A percentile compares a stretch with the other conserved stretches of the same genome.
These are phyloP conservation scores for Eutrema japonicum DNA, from an alignment of 345 rosid genomes.

Conservation along the genomic window DNA sequence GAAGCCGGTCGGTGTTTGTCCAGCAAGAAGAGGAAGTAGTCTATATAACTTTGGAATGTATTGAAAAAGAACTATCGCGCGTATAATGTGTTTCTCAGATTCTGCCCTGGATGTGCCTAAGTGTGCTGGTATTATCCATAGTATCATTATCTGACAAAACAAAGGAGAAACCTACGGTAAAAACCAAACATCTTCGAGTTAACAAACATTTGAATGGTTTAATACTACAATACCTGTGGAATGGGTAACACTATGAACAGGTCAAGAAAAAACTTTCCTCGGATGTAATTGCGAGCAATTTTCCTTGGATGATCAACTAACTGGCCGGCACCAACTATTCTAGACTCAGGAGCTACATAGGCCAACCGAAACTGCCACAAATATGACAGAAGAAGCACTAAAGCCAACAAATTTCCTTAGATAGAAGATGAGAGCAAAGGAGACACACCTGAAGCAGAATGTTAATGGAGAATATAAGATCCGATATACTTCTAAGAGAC, in stretches of 20 bases:
- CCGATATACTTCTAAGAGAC: conserved; percentile 60
- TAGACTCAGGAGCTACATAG: conserved; percentile 81
- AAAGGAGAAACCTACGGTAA: not conserved
- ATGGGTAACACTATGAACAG: conserved; percentile 69
- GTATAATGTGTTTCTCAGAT: conserved; percentile 66
- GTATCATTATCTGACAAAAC: conserved; percentile 58
- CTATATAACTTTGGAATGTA: conserved; percentile 75
- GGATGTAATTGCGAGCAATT: conserved; percentile 65
- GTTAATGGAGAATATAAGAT: conserved; percentile 65
- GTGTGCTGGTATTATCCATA: conserved; percentile 50
- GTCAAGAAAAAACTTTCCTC: conserved; percentile 62
- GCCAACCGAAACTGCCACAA: conserved; percentile 80
- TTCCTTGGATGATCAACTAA: conserved; percentile 80
- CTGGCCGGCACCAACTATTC: conserved; percentile 84
- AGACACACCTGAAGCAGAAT: conserved; percentile 78
- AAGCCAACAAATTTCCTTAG: not conserved
- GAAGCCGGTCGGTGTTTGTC: conserved; percentile 74
- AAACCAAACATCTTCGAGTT: conserved; percentile 8
- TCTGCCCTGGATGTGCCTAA: conserved; percentile 59
- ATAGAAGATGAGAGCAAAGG: conserved; percentile 10
- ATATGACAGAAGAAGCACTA: conserved; percentile 9
- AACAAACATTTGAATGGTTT: no score
- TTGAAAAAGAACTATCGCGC: conserved; percentile 64
- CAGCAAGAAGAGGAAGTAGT: conserved; percentile 72
- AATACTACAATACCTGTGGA: conserved; percentile 76